A percentile compares a stretch with the other conserved stretches of the same genome.
Evolutionary conservation across 768 basidiomycete species (phyloP).

Genomic region (Lactarius vividus): DNA sequence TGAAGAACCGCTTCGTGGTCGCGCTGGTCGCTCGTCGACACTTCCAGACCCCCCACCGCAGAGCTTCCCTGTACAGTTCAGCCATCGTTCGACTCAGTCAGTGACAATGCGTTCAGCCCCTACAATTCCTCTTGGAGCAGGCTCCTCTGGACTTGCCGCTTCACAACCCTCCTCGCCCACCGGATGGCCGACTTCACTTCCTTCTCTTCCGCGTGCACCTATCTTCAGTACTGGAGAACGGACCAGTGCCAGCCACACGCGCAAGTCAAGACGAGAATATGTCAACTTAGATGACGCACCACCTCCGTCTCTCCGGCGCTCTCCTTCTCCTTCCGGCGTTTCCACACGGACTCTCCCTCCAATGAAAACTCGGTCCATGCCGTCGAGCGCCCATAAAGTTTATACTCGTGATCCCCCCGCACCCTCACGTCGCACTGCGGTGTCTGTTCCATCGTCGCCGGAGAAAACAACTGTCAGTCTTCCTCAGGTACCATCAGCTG

Average conservation of each 20-base stretch:
- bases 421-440: constrained; percentile 14
- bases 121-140: neutral
- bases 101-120: constrained; percentile 19
- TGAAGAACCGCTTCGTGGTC: constrained; percentile 19
- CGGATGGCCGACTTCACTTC: constrained; percentile 19
- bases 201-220: constrained; percentile 25
- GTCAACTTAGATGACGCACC: constrained; percentile 29
- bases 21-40: constrained; percentile 22
- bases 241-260: constrained; percentile 3
- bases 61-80: neutral
- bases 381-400: constrained; percentile 1
- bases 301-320: constrained; percentile 27
- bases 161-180: constrained; percentile 27
- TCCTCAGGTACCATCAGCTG: constrained; percentile 10
- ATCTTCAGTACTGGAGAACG: constrained; percentile 5
- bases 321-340: constrained; percentile 25
- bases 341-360: neutral
- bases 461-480: constrained; percentile 16
- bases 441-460: constrained; percentile 27
- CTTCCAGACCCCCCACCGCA: constrained; percentile 20
- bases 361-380: constrained; percentile 3
- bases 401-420: constrained; percentile 1
- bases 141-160: constrained; percentile 7
- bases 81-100: constrained; percentile 24
- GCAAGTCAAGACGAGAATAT: constrained; percentile 19